Conservation (phyloP, 768 basidiomycete species). For the Russula emetica region DNA sequence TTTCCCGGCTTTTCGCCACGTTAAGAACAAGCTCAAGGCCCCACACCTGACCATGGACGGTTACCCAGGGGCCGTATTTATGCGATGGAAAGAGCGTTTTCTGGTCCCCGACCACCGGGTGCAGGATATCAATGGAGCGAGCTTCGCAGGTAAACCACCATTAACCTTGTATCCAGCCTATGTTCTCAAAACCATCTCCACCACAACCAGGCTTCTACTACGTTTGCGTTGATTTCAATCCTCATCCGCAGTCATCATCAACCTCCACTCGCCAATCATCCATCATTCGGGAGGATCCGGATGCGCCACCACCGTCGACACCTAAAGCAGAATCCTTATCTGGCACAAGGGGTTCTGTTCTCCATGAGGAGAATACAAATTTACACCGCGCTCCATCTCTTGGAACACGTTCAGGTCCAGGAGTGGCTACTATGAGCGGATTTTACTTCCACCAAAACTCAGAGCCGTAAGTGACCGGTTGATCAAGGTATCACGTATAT, state of each 20-base stretch:
- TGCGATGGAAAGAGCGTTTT: slow-evolving; percentile 97
- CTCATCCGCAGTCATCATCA: slow-evolving; percentile 41
- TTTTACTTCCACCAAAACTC: slow-evolving; percentile 94
- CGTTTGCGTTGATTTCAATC: slow-evolving; percentile 89
- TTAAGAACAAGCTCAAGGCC: slow-evolving; percentile 72
- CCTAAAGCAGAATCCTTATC: slow-evolving; percentile 31
- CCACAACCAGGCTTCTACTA: slow-evolving; percentile 77
- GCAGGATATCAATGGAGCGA: slow-evolving; percentile 90
- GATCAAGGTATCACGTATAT: neutral
- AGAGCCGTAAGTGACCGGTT: slow-evolving; percentile 60
- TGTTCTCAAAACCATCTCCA: slow-evolving; percentile 6
- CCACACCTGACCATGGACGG: slow-evolving; percentile 78
- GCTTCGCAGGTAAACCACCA: slow-evolving; percentile 72
- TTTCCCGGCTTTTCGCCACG: slow-evolving; percentile 84
- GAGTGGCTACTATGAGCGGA: slow-evolving; percentile 73
- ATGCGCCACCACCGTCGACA: slow-evolving; percentile 4
- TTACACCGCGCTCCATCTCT: slow-evolving; percentile 43
- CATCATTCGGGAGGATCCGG: slow-evolving; percentile 35
- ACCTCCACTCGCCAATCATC: slow-evolving; percentile 39
- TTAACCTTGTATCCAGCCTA: slow-evolving; percentile 4
- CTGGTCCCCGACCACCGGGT: slow-evolving; percentile 93
- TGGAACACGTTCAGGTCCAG: slow-evolving; percentile 44
- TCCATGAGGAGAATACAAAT: slow-evolving; percentile 35
- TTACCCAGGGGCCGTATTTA: slow-evolving; percentile 80
- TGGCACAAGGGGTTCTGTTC: slow-evolving; percentile 30